Evolutionary conservation across 2,329 filamentous ascomycete species (phyloP).

Genomic region (Fusarium denticulatum): DNA sequence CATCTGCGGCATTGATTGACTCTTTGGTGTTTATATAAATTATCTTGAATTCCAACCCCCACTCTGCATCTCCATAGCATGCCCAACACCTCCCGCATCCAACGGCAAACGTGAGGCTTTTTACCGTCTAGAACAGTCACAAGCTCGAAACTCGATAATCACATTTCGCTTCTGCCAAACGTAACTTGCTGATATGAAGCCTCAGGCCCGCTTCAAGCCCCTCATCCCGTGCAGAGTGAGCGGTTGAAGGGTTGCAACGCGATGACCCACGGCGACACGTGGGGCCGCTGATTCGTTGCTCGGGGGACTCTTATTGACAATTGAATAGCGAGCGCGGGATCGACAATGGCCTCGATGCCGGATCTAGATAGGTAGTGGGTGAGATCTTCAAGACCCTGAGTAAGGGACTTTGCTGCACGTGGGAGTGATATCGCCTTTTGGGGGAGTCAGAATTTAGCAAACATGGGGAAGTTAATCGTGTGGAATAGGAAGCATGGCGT

Average conservation of each 20-base stretch:
- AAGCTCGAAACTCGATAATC: slow-evolving; percentile 6
- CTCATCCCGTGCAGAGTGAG: slow-evolving; percentile 6
- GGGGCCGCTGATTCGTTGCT: slow-evolving; percentile 45
- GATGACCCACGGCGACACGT: slow-evolving; percentile 38
- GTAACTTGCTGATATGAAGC: slow-evolving; percentile 29
- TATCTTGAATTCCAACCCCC: slow-evolving; percentile 2
- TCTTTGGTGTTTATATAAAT: slow-evolving; percentile 37
- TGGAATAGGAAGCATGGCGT: background rate
- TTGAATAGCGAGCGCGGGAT: slow-evolving; percentile 13
- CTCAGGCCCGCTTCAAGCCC: slow-evolving; percentile 23
- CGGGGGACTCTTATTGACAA: slow-evolving; percentile 11
- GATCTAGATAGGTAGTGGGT: slow-evolving; percentile 11
- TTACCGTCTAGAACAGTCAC: slow-evolving; percentile 4
- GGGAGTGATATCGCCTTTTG: slow-evolving; percentile 5
- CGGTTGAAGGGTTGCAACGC: slow-evolving; percentile 17
- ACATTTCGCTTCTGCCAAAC: slow-evolving; percentile 28
- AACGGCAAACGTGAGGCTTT: slow-evolving; percentile 28
- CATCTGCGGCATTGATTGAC: background rate
- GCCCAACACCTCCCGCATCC: background rate
- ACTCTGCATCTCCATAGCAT: slow-evolving; percentile 1
- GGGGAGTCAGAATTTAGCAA: background rate
- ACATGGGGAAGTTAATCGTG: slow-evolving; percentile 3
- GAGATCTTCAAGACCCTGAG: background rate
- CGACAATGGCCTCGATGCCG: background rate
- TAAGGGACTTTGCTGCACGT: slow-evolving; percentile 15